A percentile compares a stretch with the other conserved stretches of the same genome.
Evolutionary conservation across 768 basidiomycete species (phyloP).

Genomic region (Grammothele lineata): DNA sequence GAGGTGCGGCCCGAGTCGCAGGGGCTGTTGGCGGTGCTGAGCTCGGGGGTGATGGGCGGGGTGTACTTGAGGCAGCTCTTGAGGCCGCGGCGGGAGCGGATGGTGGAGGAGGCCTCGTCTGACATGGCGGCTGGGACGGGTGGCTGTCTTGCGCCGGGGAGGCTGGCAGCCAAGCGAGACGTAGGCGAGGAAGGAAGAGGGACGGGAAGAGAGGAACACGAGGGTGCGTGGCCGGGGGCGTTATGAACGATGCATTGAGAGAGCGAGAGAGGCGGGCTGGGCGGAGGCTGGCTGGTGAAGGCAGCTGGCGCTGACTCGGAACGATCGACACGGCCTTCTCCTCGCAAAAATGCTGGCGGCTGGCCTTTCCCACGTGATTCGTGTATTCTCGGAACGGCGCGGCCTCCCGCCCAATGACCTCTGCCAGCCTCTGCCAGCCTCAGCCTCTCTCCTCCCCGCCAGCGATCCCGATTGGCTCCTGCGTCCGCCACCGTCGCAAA

Average conservation of each 20-base stretch:
- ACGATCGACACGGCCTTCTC: conserved; percentile 4
- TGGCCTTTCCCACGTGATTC: conserved; percentile 12
- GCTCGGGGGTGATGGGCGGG: conserved; percentile 17
- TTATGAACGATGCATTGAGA: conserved; percentile 12
- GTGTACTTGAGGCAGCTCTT: conserved; percentile 22
- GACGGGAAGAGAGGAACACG: not conserved
- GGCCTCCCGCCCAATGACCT: conserved; percentile 8
- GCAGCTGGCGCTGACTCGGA: conserved; percentile 3
- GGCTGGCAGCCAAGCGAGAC: too few species aligned
- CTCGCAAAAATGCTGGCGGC: conserved; percentile 7
- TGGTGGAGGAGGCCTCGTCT: not conserved
- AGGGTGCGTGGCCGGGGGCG: too few species aligned
- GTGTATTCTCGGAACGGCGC: conserved; percentile 14
- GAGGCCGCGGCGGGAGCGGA: conserved; percentile 3
- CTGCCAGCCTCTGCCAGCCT: too few species aligned
- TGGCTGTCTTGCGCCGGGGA: too few species aligned
- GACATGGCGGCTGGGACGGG: not conserved
- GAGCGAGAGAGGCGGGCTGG: not conserved
- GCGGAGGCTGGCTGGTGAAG: not conserved
- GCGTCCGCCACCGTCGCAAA: conserved; percentile 1
- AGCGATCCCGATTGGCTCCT: conserved; percentile 12
- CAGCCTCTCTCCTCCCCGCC: too few species aligned
- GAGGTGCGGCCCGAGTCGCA: conserved; percentile 18
- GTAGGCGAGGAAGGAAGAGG: not conserved
- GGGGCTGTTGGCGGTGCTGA: conserved; percentile 14